Base-by-base conservation (phyloP, 495 filamentous ascomycete species). In the Hyphodiscus hymeniophilus region DNA sequence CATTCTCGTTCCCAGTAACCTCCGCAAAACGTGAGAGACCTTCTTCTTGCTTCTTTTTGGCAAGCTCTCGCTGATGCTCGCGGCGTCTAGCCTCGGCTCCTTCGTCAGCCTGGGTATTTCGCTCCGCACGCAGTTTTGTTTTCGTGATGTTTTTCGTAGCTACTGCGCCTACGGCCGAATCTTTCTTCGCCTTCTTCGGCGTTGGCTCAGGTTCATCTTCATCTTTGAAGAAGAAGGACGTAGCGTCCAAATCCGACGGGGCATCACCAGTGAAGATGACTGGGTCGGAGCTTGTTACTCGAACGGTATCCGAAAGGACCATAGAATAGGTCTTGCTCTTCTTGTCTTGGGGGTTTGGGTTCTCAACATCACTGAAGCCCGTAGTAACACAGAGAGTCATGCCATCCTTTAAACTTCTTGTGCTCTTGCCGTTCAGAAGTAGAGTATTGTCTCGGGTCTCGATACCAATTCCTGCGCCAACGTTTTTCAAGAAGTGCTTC, bases 171-270 rank as follows among this genome's bases (percentile, higher is more conserved):
- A 91, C 82, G 32, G 84, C 80, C 0, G 81, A 71, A 51, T 94
- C 90, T 56, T 79, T 80, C 71, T 89, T 89, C 62, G 94, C 94
- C 57, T 87, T 83, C 58, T 68, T 69, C 2, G 75, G 74, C 0
- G 75, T 70, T 16, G 75, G 74, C 59, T 77, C 65, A 13, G 75
- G 80, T 55, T 90, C 86, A 52, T 85, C 80, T 42, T 90, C 87
- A 56, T 91, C 89, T 59, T 94, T 92, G 68, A 98, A 98, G 68
- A 94, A 97, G 69, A 98, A 98, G 0, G 89, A 92, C 2, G 87
- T 85, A 0, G 88, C 86, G 56, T 95, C 91, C 52, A 90, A 78
- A 57, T 96, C 91, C 28, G 83, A 81, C 7, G 91, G 81, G 3
- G 89, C 90, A 56, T 92, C 88, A 45, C 86, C 89, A 28, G 94